A percentile compares a stretch with the other conserved stretches of the same genome.
phyloP scores from a whole-genome alignment of 2,329 filamentous ascomycete species.

The Pyrenochaeta sp. region DNA sequence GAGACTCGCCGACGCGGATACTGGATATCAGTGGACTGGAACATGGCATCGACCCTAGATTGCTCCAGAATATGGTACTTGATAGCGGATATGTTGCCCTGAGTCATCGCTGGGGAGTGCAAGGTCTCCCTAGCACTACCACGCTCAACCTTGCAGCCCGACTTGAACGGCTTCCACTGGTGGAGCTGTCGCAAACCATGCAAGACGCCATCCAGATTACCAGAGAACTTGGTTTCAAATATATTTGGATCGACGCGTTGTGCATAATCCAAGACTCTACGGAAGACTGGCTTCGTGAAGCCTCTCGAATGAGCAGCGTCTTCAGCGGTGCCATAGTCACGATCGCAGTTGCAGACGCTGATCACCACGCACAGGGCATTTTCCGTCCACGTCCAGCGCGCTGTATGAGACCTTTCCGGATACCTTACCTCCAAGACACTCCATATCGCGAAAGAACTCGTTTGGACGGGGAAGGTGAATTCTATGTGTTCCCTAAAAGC shows the following conservation, averaged over 20 bases:
- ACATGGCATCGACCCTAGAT: neutral
- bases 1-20: neutral
- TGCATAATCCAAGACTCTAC: slow-evolving; percentile 25
- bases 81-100: neutral
- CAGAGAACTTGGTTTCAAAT: slow-evolving; percentile 6
- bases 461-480: slow-evolving; percentile 1
- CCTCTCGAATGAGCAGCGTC: slow-evolving; percentile 17
- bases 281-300: slow-evolving; percentile 22
- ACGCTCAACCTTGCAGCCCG: slow-evolving; percentile 3
- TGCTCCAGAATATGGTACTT: neutral
- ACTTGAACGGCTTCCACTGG: neutral
- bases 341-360: slow-evolving; percentile 15
- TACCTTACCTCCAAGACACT: neutral
- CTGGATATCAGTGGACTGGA: neutral
- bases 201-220: slow-evolving; percentile 8
- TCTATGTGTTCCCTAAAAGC: slow-evolving; percentile 7
- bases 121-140: slow-evolving; percentile 8
- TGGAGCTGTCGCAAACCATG: slow-evolving; percentile 3
- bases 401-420: slow-evolving; percentile 9
- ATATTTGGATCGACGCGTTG: slow-evolving; percentile 24
- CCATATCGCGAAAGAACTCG: neutral
- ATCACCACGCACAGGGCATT: slow-evolving; percentile 11
- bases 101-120: neutral
- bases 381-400: slow-evolving; percentile 9
- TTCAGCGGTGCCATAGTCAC: slow-evolving; percentile 14